These are phyloP conservation scores for Ceratocystis papillata DNA, from an alignment of 2,329 filamentous ascomycete genomes.

Conservation along the genomic window DNA sequence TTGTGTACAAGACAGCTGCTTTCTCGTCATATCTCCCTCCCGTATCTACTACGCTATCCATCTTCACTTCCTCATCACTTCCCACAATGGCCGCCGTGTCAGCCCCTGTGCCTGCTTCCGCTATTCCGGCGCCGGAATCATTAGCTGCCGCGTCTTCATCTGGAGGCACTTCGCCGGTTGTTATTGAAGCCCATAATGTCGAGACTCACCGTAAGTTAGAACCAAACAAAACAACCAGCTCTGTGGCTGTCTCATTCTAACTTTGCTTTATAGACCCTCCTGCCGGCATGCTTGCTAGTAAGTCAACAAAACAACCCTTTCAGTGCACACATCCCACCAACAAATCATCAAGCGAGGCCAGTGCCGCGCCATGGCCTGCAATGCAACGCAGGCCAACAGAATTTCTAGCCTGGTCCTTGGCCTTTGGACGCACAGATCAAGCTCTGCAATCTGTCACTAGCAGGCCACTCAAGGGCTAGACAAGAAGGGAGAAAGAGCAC, in stretches of 20 bases:
- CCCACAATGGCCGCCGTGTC: slow-evolving; percentile 17
- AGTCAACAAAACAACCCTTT: slow-evolving; percentile 29
- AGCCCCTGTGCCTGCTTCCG: slow-evolving; percentile 7
- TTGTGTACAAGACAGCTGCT: neutral
- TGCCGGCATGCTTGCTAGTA: slow-evolving; percentile 57
- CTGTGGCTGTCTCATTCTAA: neutral
- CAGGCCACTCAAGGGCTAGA: neutral
- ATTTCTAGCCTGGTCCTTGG: neutral
- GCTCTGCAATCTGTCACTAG: neutral
- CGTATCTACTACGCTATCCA: neutral
- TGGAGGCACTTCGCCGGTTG: slow-evolving; percentile 40
- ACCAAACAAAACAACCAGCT: neutral
- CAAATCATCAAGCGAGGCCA: neutral
- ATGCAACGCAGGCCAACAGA: slow-evolving; percentile 1
- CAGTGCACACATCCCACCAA: slow-evolving; percentile 1
- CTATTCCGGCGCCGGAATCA: slow-evolving; percentile 4
- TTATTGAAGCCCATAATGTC: slow-evolving; percentile 64
- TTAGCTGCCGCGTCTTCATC: slow-evolving; percentile 1
- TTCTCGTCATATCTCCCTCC: neutral
- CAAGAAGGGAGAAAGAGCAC: neutral
- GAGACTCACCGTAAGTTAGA: slow-evolving; percentile 55
- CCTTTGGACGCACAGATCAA: neutral
- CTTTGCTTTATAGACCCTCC: slow-evolving; percentile 43
- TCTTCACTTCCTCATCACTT: neutral
- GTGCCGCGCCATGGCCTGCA: neutral